Conservation (phyloP, 768 basidiomycete genomes). For the Strobilomyces confusus region DNA sequence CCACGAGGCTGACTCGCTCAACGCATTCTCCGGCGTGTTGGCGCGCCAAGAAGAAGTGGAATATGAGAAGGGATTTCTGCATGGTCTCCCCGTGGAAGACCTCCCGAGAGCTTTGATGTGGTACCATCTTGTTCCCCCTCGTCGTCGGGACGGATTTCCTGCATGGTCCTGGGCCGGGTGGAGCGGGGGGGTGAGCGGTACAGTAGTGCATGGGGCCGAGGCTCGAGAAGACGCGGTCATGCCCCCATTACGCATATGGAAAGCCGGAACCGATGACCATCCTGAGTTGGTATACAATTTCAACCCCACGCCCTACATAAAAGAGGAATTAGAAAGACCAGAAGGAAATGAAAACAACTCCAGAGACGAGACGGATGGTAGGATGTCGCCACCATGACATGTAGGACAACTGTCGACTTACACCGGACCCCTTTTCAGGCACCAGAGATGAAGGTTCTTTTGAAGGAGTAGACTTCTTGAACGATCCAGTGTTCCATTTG, state of each 20-base stretch:
- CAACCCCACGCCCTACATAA: background rate
- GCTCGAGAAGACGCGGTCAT: background rate
- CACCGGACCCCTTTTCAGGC: too few relatives aligned
- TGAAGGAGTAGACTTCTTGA: too few relatives aligned
- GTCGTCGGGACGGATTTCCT: background rate
- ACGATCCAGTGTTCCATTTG: background rate
- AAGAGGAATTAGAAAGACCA: too few relatives aligned
- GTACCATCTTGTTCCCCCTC: background rate
- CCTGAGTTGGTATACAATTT: constrained; percentile 8
- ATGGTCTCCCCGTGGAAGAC: constrained; percentile 11
- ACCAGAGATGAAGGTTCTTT: too few relatives aligned
- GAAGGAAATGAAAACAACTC: background rate
- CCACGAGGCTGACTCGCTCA: background rate
- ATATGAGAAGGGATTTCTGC: constrained; percentile 11
- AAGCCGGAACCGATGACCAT: background rate
- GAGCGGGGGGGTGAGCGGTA: background rate
- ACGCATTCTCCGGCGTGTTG: constrained; percentile 15
- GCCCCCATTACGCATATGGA: constrained; percentile 13
- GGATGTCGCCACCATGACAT: too few relatives aligned
- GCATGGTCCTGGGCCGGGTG: constrained; percentile 16
- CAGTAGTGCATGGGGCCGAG: background rate
- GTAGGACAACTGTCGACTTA: too few relatives aligned
- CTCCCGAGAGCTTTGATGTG: constrained; percentile 11
- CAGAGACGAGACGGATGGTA: background rate
- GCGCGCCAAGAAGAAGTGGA: background rate